Evolutionary conservation across 176 grass and related monocot genomes (phyloP).

Genomic region (Guadua angustifolia): DNA sequence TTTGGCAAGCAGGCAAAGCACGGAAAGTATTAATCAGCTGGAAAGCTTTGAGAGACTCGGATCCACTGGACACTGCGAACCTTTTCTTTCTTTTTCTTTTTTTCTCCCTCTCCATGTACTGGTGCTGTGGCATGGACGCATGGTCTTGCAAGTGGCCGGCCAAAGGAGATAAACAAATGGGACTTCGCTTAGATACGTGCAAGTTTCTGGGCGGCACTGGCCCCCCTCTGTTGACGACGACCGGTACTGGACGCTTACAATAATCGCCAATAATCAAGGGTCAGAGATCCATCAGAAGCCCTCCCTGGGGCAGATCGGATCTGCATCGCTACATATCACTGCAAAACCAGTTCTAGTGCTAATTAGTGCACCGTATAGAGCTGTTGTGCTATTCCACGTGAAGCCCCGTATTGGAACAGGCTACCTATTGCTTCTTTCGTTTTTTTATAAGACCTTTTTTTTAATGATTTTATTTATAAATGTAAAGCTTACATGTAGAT

Average conservation of each 20-base stretch:
- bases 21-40: constrained; percentile 44
- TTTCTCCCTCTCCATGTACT: not conserved
- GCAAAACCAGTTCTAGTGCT: not conserved
- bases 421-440: too few species aligned
- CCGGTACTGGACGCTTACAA: constrained; percentile 7
- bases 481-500: too few species aligned
- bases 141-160: constrained; percentile 48
- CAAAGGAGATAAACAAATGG: constrained; percentile 29
- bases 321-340: not conserved
- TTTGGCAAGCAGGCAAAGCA: constrained; percentile 58
- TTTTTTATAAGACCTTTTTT: too few species aligned
- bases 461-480: too few species aligned
- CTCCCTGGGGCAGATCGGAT: constrained; percentile 17
- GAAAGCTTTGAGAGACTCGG: constrained; percentile 30
- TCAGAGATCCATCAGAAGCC: not conserved
- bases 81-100: not conserved
- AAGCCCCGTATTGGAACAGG: too few species aligned
- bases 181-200: constrained; percentile 19
- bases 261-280: constrained; percentile 28
- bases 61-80: not conserved
- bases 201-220: constrained; percentile 26
- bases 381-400: too few species aligned
- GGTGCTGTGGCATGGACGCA: constrained; percentile 2
- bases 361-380: not conserved
- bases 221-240: constrained; percentile 41